A percentile compares a stretch with the other conserved stretches of the same genome.
Evolutionary conservation across 495 filamentous ascomycete genomes (phyloP).

Genomic region (Aspergillus conjunctus): DNA sequence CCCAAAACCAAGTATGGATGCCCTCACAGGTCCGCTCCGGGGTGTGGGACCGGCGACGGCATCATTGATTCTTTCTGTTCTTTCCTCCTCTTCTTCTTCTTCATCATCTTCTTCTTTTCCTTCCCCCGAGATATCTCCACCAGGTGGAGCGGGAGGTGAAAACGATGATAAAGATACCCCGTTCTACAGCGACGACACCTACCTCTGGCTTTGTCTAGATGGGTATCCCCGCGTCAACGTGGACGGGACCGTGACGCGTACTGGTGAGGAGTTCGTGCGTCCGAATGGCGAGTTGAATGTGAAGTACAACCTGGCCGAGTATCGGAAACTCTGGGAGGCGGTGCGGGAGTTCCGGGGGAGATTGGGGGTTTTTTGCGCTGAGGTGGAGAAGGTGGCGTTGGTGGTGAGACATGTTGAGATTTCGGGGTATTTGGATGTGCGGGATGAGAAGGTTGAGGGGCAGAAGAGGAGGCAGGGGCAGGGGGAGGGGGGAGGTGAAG

Average conservation of each 20-base stretch:
- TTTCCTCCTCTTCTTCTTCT: constrained; percentile 29
- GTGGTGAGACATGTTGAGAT: constrained; percentile 47
- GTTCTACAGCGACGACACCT: constrained; percentile 79
- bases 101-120: background rate
- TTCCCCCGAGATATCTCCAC: constrained; percentile 29
- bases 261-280: constrained; percentile 37
- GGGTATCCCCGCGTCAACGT: constrained; percentile 22
- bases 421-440: constrained; percentile 26
- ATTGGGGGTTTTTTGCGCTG: constrained; percentile 55
- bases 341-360: constrained; percentile 48
- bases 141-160: background rate
- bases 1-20: constrained; percentile 45
- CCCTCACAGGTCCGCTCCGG: constrained; percentile 53
- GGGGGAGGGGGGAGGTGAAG: background rate
- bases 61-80: constrained; percentile 66
- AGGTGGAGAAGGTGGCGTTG: constrained; percentile 71
- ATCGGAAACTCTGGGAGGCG: constrained; percentile 52
- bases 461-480: background rate
- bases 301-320: constrained; percentile 69
- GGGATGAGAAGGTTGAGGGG: background rate
- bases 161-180: constrained; percentile 55
- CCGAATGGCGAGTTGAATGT: constrained; percentile 51
- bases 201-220: constrained; percentile 61
- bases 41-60: constrained; percentile 77
- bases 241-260: background rate